These are phyloP conservation scores for Diophrys sp. DNA, from an alignment of 73 alveolate genomes.

Conservation along the genomic window DNA sequence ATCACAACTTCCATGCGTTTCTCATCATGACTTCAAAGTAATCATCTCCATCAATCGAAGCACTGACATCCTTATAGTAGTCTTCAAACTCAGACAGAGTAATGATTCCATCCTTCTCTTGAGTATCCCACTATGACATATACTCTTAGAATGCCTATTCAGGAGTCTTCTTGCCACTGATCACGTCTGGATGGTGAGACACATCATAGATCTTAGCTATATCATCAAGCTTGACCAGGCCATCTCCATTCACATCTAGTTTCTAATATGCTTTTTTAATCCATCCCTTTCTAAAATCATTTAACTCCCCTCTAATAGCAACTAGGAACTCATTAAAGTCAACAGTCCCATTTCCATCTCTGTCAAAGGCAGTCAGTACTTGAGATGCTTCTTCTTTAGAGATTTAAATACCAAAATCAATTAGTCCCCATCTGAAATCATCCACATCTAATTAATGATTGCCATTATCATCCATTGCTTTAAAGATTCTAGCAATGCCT, in stretches of 20 bases:
- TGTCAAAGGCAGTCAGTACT: slow-evolving; percentile 67
- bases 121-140: slow-evolving; percentile 71
- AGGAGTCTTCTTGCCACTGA: slow-evolving; percentile 75
- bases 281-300: slow-evolving; percentile 67
- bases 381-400: slow-evolving; percentile 62
- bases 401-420: slow-evolving; percentile 69
- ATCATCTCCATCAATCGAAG: slow-evolving; percentile 92
- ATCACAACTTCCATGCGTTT: slow-evolving; percentile 84
- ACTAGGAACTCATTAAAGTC: slow-evolving; percentile 78
- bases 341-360: slow-evolving; percentile 82
- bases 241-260: slow-evolving; percentile 74
- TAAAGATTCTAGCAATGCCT: slow-evolving; percentile 79
- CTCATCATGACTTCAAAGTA: slow-evolving; percentile 78
- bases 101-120: slow-evolving; percentile 75
- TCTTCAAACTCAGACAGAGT: slow-evolving; percentile 91
- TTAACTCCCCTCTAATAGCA: slow-evolving; percentile 71
- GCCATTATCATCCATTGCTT: slow-evolving; percentile 79
- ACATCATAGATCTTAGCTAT: slow-evolving; percentile 79
- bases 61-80: slow-evolving; percentile 92
- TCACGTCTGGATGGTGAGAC: slow-evolving; percentile 88
- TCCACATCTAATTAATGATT: slow-evolving; percentile 68
- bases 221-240: slow-evolving; percentile 73
- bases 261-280: slow-evolving; percentile 72
- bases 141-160: slow-evolving; percentile 75
- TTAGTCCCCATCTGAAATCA: slow-evolving; percentile 89